Conservation (phyloP, 2,329 filamentous ascomycete genomes). For the Fusarium protoensiforme region DNA sequence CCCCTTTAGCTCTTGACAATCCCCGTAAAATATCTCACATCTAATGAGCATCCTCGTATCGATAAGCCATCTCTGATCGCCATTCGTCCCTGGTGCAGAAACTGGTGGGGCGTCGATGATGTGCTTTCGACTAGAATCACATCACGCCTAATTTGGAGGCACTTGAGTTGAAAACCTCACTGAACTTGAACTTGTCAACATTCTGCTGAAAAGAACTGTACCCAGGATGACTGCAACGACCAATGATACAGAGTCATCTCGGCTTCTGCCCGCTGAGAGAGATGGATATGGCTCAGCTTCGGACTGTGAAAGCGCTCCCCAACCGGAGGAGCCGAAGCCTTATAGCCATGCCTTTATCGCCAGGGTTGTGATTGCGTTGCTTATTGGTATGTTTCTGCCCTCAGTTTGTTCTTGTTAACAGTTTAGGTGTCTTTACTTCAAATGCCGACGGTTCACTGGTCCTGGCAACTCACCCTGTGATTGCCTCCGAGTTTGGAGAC, state of each 20-base stretch:
- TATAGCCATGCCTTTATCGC: constrained; percentile 32
- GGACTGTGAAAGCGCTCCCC: constrained; percentile 12
- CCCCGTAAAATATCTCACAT: not conserved
- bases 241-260: constrained; percentile 15
- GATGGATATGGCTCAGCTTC: constrained; percentile 4
- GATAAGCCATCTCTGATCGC: not conserved
- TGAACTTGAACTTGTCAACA: not conserved
- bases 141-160: not conserved
- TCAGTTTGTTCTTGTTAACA: not conserved
- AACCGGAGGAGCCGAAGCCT: not conserved
- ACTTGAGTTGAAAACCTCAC: not conserved
- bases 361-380: constrained; percentile 24
- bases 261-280: constrained; percentile 6
- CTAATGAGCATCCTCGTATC: not conserved
- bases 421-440: constrained; percentile 67
- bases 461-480: constrained; percentile 71
- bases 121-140: constrained; percentile 3
- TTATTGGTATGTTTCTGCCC: constrained; percentile 21
- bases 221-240: not conserved
- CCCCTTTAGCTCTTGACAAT: not conserved
- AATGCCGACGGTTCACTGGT: constrained; percentile 74
- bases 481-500: constrained; percentile 70
- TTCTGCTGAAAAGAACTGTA: not conserved
- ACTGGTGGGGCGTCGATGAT: constrained; percentile 2
- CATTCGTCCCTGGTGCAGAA: not conserved